Evolutionary conservation across 805 yeast genomes (phyloP), one percentile per base, ranked within the genome.

Genomic region (Myxozyma sirexii): DNA sequence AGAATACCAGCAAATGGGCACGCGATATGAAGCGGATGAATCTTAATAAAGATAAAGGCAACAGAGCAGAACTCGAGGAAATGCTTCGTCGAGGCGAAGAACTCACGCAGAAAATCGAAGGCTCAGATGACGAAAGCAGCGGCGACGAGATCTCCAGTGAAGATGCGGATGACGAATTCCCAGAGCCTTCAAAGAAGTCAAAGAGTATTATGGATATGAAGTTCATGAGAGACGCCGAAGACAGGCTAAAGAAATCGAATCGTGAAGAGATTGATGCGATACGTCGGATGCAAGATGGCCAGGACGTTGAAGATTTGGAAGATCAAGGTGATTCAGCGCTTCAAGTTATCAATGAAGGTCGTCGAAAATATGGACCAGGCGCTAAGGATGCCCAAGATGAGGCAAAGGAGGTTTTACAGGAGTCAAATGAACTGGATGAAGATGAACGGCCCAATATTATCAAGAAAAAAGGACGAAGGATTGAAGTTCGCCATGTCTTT

Each of bases 171-270:
- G 71, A 67, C 71, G 86, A 84, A 66, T 75, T 69, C 13, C 70
- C 71, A 2, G 60, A 65, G 1, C 21, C 15, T 6, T 19, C 50
- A 6, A n/a, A 39, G 37, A 31, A 41, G n/a, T 54, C 47, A 2
- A 93, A 92, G 73, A 97, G 98, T 56, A 86, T 93, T 21, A 76
- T 93, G 81, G 87, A 85, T 50, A 94, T 94, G 98, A 96, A 92
- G 66, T 93, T 93, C 73, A 93, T 93, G 98, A 86, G 81, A 66
- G 87, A 87, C 61, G 98, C 98, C 1, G 96, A 87, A 62, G 85
- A 84, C 57, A 81, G 85, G 65, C 82, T 83, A 63, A 81, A 79
- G 59, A 79, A 80, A 55, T 84, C 80, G 44, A 92, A 90, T 72
- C 74, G 78, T 53, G 78, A 79, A 59, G 80, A 81, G 33, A 72